Percentiles rank a stretch among this genome's conserved stretches.
phyloP scores from a whole-genome alignment of 306 rosid species.

The Trifolium pratense region DNA sequence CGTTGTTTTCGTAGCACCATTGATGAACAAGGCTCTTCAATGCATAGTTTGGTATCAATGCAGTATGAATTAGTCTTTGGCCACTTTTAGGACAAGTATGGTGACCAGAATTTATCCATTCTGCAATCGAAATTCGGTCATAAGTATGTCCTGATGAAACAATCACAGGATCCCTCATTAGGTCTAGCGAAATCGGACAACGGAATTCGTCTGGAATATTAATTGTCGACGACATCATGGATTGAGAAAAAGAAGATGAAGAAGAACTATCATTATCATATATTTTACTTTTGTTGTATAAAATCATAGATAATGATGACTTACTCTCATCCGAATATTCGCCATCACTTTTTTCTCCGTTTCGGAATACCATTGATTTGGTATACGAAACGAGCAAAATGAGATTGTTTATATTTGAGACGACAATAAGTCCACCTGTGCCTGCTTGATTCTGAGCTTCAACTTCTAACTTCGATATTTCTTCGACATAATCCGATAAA shows the following conservation, averaged over 20 bases:
- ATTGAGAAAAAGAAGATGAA: slow-evolving; percentile 62
- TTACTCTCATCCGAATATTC: slow-evolving; percentile 51
- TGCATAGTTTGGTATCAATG: slow-evolving; percentile 87
- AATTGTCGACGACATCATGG: slow-evolving; percentile 29
- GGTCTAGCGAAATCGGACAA: slow-evolving; percentile 86
- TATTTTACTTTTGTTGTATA: slow-evolving; percentile 26
- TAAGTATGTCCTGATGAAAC: slow-evolving; percentile 89
- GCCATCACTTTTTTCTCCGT: slow-evolving; percentile 31
- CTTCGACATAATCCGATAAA: slow-evolving; percentile 69
- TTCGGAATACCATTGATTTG: slow-evolving; percentile 62
- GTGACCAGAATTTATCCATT: slow-evolving; percentile 92
- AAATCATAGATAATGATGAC: slow-evolving; percentile 47
- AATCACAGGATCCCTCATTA: slow-evolving; percentile 91
- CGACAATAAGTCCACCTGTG: slow-evolving; percentile 80
- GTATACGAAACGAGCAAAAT: slow-evolving; percentile 69
- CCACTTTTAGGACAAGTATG: slow-evolving; percentile 92
- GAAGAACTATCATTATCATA: slow-evolving; percentile 33
- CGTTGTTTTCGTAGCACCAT: slow-evolving; percentile 75
- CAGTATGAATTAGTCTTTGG: slow-evolving; percentile 85
- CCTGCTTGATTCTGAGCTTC: slow-evolving; percentile 92
- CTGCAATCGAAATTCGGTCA: slow-evolving; percentile 75
- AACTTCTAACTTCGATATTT: slow-evolving; percentile 72
- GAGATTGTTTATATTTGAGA: slow-evolving; percentile 77
- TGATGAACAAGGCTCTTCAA: slow-evolving; percentile 82
- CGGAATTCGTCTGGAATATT: slow-evolving; percentile 88